These are phyloP conservation scores for Trypanosoma scelopori DNA, from an alignment of 208 protist genomes.

Conservation along the genomic window DNA sequence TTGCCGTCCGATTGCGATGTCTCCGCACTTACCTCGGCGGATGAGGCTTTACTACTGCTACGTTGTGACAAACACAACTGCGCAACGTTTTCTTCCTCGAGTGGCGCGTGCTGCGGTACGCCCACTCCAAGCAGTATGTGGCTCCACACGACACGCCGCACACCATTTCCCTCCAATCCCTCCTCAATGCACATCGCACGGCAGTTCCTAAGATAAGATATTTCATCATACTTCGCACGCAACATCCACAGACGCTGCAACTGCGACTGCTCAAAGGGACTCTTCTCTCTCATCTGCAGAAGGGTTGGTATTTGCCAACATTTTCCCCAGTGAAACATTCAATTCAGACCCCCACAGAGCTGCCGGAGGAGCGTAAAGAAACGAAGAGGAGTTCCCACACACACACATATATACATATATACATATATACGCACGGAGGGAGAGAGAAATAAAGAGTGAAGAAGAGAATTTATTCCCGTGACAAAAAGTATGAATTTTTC, in stretches of 20 bases:
- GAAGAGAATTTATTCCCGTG: too few relatives aligned
- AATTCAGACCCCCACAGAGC: too few relatives aligned
- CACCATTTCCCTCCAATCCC: constrained; percentile 37
- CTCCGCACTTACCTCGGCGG: neutral
- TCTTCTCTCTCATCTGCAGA: neutral
- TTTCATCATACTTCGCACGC: neutral
- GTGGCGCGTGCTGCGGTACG: constrained; percentile 28
- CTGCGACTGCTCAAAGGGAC: constrained; percentile 14
- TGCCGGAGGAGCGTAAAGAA: too few relatives aligned
- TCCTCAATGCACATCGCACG: constrained; percentile 29
- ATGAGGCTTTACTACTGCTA: neutral
- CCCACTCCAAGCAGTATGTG: constrained; percentile 42
- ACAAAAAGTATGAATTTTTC: too few relatives aligned
- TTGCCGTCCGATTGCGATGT: neutral
- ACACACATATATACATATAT: too few relatives aligned
- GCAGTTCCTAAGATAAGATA: constrained; percentile 45
- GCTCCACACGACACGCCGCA: constrained; percentile 57
- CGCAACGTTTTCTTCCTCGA: constrained; percentile 33
- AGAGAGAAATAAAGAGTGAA: too few relatives aligned
- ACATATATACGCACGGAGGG: too few relatives aligned
- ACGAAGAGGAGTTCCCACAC: neutral
- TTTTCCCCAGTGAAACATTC: too few relatives aligned
- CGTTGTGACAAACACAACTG: neutral
- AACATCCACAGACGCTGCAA: constrained; percentile 8
- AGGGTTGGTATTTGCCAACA: neutral